Evolutionary conservation across 2,329 filamentous ascomycete species (phyloP).

Genomic region (Alternaria viburni): DNA sequence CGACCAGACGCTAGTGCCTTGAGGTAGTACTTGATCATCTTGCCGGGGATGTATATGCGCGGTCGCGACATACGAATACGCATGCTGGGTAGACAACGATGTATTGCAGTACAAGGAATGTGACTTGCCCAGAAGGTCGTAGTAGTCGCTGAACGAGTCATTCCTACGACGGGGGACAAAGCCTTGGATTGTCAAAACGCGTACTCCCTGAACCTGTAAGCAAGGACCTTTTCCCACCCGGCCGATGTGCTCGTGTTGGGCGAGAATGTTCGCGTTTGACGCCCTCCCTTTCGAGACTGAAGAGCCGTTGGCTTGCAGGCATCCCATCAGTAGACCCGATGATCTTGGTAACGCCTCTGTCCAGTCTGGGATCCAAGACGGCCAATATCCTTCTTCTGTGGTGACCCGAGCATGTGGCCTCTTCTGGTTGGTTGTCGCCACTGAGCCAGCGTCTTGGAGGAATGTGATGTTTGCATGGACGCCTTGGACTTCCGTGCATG

Average conservation of each 20-base stretch:
- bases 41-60: not conserved
- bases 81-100: not conserved
- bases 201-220: not conserved
- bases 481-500: not conserved
- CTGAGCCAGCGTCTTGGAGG: not conserved
- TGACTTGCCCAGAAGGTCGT: rapidly evolving
- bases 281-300: not conserved
- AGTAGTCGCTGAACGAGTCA: not conserved
- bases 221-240: not conserved
- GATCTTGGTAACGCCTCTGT: not conserved
- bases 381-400: not conserved
- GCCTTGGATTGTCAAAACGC: not conserved
- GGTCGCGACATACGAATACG: not conserved
- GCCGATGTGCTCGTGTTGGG: not conserved
- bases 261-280: not conserved
- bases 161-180: not conserved
- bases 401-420: not conserved
- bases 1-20: not conserved
- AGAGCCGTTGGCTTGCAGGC: not conserved
- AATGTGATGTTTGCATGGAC: not conserved
- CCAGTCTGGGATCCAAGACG: not conserved
- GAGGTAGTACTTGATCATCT: not conserved
- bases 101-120: not conserved
- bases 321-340: not conserved
- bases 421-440: not conserved